A percentile compares a stretch with the other conserved stretches of the same genome.
Conservation (phyloP, 2,329 filamentous ascomycete genomes). For the Cladosporium oxysporum region DNA sequence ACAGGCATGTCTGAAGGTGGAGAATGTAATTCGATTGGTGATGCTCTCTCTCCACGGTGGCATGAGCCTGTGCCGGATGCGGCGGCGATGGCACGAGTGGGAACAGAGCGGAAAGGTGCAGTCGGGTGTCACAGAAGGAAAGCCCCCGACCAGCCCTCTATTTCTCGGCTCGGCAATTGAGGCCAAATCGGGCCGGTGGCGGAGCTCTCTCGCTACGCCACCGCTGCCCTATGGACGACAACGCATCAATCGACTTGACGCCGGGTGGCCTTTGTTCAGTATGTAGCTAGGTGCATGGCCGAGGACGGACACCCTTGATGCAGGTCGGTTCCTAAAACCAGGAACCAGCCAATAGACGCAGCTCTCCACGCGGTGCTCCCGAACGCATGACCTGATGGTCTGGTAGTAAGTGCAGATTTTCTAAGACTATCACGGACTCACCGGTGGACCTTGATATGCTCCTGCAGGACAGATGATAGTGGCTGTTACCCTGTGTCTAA, state of each 20-base stretch:
- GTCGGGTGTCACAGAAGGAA: neutral
- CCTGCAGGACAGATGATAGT: neutral
- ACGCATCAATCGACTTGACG: neutral
- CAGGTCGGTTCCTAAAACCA: neutral
- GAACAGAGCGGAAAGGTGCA: neutral
- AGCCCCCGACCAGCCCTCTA: neutral
- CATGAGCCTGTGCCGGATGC: neutral
- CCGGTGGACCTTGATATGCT: neutral
- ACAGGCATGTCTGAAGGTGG: neutral
- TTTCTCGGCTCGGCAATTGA: conserved; percentile 7
- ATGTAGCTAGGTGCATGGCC: neutral
- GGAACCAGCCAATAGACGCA: neutral
- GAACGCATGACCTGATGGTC: conserved; percentile 5
- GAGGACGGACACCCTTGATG: neutral
- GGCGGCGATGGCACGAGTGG: neutral
- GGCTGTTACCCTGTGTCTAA: neutral
- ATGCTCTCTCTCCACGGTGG: neutral
- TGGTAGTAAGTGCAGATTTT: neutral
- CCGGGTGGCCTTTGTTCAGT: neutral
- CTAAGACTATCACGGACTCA: neutral
- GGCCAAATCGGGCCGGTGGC: conserved; percentile 3
- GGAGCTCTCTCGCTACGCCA: conserved; percentile 1
- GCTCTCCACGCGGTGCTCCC: neutral
- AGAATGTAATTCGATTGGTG: neutral
- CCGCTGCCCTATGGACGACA: neutral